Evolutionary conservation across 768 basidiomycete species (phyloP).

Genomic region (Lyophyllum shimeji): DNA sequence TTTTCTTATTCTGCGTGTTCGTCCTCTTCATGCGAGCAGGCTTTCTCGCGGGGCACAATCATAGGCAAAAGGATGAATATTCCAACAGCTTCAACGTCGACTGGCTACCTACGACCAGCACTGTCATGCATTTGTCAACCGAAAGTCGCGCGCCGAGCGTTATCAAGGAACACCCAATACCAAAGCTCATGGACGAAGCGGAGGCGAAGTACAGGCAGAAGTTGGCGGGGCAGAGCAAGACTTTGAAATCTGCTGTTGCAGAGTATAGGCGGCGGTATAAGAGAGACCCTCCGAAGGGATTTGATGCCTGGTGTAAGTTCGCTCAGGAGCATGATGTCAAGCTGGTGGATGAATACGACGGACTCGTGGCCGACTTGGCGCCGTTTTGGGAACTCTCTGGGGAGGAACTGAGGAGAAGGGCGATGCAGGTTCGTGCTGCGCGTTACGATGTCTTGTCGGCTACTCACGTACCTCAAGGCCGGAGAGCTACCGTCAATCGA

Average conservation of each 20-base stretch:
- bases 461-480: slow-evolving; percentile 40
- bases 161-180: slow-evolving; percentile 69
- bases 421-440: slow-evolving; percentile 46
- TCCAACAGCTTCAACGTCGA: slow-evolving; percentile 8
- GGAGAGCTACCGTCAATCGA: slow-evolving; percentile 83
- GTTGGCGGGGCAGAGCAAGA: slow-evolving; percentile 75
- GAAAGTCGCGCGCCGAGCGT: slow-evolving; percentile 10
- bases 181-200: slow-evolving; percentile 80
- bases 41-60: slow-evolving; percentile 38
- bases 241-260: slow-evolving; percentile 71
- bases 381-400: not conserved
- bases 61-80: slow-evolving; percentile 19
- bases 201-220: slow-evolving; percentile 68
- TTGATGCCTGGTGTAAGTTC: slow-evolving; percentile 89
- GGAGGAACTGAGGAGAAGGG: not conserved
- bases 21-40: slow-evolving; percentile 52
- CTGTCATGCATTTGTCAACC: slow-evolving; percentile 17
- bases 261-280: slow-evolving; percentile 83
- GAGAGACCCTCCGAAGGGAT: slow-evolving; percentile 83
- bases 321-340: slow-evolving; percentile 68
- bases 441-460: not conserved
- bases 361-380: slow-evolving; percentile 70
- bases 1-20: slow-evolving; percentile 42
- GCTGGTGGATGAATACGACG: slow-evolving; percentile 90
- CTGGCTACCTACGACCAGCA: slow-evolving; percentile 19